phyloP scores from a whole-genome alignment of 2,329 filamentous ascomycete genomes.

The Aspergillus fischeri region DNA sequence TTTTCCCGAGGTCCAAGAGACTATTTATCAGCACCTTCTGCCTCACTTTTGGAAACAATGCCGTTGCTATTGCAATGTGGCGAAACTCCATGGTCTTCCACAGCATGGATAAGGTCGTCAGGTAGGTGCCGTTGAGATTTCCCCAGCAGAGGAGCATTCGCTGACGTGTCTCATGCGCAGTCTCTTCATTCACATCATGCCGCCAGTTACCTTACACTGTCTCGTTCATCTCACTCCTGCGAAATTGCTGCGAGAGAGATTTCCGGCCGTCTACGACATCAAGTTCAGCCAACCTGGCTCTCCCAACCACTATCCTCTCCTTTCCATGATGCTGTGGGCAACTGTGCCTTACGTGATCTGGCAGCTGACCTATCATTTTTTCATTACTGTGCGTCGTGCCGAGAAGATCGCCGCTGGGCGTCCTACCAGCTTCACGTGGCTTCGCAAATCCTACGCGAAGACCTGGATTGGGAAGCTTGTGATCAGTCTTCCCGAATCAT shows the following conservation, averaged over 20 bases:
- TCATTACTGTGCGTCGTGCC: slow-evolving; percentile 90
- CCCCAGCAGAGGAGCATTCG: background rate
- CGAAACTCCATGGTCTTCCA: slow-evolving; percentile 97
- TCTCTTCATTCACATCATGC: slow-evolving; percentile 99
- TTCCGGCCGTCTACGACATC: slow-evolving; percentile 82
- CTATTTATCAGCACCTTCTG: slow-evolving; percentile 91
- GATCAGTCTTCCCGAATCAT: slow-evolving; percentile 64
- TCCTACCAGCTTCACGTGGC: slow-evolving; percentile 96
- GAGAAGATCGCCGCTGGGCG: slow-evolving; percentile 95
- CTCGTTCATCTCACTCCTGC: slow-evolving; percentile 75
- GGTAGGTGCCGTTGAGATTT: slow-evolving; percentile 40
- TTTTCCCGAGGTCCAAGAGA: slow-evolving; percentile 84
- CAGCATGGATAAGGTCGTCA: slow-evolving; percentile 95
- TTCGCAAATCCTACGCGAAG: slow-evolving; percentile 84
- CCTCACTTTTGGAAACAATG: slow-evolving; percentile 92
- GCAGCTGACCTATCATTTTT: slow-evolving; percentile 89
- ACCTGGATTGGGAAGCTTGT: slow-evolving; percentile 85
- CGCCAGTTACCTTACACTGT: slow-evolving; percentile 87
- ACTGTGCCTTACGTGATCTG: slow-evolving; percentile 88
- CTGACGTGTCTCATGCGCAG: slow-evolving; percentile 32
- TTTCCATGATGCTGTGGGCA: slow-evolving; percentile 90
- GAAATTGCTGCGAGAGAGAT: slow-evolving; percentile 63
- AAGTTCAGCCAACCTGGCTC: slow-evolving; percentile 65
- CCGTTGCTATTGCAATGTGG: slow-evolving; percentile 98
- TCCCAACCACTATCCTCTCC: slow-evolving; percentile 71